Conservation (phyloP, 345 rosid genomes). For the Angophora floribunda region DNA sequence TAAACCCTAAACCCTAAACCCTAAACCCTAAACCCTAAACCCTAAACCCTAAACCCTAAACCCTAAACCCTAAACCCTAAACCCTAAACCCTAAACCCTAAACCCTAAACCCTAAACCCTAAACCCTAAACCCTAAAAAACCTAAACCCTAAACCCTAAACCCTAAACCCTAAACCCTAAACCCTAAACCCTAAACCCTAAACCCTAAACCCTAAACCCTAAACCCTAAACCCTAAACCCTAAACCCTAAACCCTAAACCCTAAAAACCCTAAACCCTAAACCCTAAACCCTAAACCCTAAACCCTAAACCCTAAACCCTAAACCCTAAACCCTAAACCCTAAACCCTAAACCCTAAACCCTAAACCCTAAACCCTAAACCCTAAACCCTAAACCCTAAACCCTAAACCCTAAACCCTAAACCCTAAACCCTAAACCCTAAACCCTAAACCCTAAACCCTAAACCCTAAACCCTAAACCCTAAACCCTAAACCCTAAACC, state of each 20-base stretch:
- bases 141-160: background rate
- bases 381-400: background rate
- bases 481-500: background rate
- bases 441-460: background rate
- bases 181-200: background rate
- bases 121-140: background rate
- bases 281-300: background rate
- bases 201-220: background rate
- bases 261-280: background rate
- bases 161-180: background rate
- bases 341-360: background rate
- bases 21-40: background rate
- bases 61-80: background rate
- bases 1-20: background rate
- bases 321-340: background rate
- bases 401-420: background rate
- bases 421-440: background rate
- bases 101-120: background rate
- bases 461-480: background rate
- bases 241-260: background rate
- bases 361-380: background rate
- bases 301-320: background rate
- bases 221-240: background rate
- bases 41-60: background rate
- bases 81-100: background rate